Evolutionary conservation across 1,139 yeast genomes (phyloP), one percentile per base, ranked within the genome.

Genomic region (Hyphopichia pseudoburtonii): DNA sequence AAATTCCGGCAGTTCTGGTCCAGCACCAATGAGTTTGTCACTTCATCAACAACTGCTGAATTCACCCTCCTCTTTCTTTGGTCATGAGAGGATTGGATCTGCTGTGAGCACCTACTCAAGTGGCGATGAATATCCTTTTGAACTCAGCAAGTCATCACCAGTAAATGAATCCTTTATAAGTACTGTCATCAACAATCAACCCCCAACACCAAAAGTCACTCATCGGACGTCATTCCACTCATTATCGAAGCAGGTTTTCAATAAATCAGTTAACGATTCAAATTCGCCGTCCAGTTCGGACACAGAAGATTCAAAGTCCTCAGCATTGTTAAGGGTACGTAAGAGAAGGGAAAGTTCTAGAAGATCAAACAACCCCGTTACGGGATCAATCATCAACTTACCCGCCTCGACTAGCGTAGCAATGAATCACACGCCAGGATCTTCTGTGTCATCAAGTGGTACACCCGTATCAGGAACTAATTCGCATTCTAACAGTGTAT

Each of bases 231-330:
- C 67, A n/a, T 48, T 45, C 9, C 57, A 56, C 19, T 61, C 70
- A 7, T 48, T 64, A 17, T 50, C 62, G 2, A 59, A 57, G 37
- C 63, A 51, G 36, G 51, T 54, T 8, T 46, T 52, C 27, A 54
- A 39, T 24, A 42, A 44, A 31, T 43, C 44, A 7, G 40, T 64
- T 30, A 57, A 66, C 33, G 82, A 81, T 46, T 66, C 73, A 25
- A 28, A 25, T 45, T 80, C 86, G 1, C 84, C 89, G 0, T 74
- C 80, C 3, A 77, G 83, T 31, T 82, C 90, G 1, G 92, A 85
- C 50, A 79, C 74, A 4, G 94, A 85, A 48, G 90, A 82, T 14
- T 57, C 73, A 4, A 54, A 70, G 40, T 64, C 66, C 33, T 66
- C 75, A 10, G 85, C 86, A 0, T 57, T 77, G 18, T 56, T 76